Evolutionary conservation across 495 filamentous ascomycete species (phyloP).

Genomic region (Penicillium turbatum): DNA sequence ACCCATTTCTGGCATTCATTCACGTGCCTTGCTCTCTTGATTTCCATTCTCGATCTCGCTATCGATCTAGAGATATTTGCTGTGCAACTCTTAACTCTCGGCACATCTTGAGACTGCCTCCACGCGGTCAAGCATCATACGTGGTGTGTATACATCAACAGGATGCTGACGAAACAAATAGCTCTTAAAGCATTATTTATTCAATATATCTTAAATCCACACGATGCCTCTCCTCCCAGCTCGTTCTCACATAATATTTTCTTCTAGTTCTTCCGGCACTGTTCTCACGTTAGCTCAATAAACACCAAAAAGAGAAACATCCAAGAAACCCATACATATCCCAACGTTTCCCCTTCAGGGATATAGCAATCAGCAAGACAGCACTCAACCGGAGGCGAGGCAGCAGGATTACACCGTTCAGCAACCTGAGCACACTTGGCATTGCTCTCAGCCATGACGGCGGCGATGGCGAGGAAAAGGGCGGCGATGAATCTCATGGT

Average conservation of each 20-base stretch:
- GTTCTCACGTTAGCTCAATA: not conserved
- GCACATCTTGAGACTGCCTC: no score
- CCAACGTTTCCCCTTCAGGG: not conserved
- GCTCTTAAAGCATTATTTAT: no score
- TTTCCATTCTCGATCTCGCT: not conserved
- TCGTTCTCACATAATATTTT: no score
- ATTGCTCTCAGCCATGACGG: not conserved
- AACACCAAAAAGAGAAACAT: no score
- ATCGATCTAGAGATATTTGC: not conserved
- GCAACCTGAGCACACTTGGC: not conserved
- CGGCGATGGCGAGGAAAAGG: not conserved
- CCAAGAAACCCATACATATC: not conserved
- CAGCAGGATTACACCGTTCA: not conserved
- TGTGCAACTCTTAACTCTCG: not conserved
- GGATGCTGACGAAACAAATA: not conserved
- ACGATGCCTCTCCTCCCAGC: no score
- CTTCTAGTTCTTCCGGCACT: not conserved
- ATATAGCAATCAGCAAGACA: not conserved
- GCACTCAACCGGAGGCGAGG: not conserved
- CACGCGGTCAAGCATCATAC: no score
- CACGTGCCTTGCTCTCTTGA: not conserved
- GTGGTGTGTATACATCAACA: not conserved
- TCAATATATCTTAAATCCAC: no score
- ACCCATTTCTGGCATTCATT: not conserved
- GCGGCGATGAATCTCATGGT: conserved; percentile 1